phyloP scores from a whole-genome alignment of 2,329 filamentous ascomycete genomes.

The Geosmithia morbida region DNA sequence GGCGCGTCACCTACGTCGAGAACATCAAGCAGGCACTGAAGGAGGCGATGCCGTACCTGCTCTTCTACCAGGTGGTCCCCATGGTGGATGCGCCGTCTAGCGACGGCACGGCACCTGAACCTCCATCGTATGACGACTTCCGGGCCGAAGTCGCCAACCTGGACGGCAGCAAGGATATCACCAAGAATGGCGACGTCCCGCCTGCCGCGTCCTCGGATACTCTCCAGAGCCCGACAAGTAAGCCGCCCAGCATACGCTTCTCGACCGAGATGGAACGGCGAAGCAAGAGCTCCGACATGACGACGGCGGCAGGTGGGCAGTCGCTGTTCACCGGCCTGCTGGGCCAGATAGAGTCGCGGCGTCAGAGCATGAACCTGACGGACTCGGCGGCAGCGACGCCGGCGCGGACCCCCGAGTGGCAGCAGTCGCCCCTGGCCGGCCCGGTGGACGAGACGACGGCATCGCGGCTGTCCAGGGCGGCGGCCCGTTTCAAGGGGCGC shows the following conservation, averaged over 20 bases:
- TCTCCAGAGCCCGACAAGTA: constrained; percentile 12
- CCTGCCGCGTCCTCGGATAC: constrained; percentile 1
- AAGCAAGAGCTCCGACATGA: constrained; percentile 31
- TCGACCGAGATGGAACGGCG: constrained; percentile 38
- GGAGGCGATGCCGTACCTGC: constrained; percentile 81
- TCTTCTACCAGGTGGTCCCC: constrained; percentile 91
- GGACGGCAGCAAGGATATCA: not conserved
- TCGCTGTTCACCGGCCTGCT: constrained; percentile 16
- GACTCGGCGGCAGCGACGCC: constrained; percentile 27
- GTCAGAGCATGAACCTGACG: constrained; percentile 34
- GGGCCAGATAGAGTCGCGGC: constrained; percentile 22
- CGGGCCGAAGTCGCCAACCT: constrained; percentile 22
- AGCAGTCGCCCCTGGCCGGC: constrained; percentile 19
- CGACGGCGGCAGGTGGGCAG: constrained; percentile 19
- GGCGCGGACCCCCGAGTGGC: constrained; percentile 17
- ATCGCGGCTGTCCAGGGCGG: constrained; percentile 41
- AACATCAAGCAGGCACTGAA: constrained; percentile 63
- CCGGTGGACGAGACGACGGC: constrained; percentile 39
- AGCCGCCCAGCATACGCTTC: constrained; percentile 36
- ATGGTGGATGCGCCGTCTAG: constrained; percentile 54
- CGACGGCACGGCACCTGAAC: constrained; percentile 30
- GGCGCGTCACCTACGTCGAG: constrained; percentile 59
- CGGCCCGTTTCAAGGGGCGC: constrained; percentile 34
- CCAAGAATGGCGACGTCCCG: constrained; percentile 4
- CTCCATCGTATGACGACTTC: constrained; percentile 45